Conservation (phyloP, 495 filamentous ascomycete genomes). For the Tetracladium marchalianum region DNA sequence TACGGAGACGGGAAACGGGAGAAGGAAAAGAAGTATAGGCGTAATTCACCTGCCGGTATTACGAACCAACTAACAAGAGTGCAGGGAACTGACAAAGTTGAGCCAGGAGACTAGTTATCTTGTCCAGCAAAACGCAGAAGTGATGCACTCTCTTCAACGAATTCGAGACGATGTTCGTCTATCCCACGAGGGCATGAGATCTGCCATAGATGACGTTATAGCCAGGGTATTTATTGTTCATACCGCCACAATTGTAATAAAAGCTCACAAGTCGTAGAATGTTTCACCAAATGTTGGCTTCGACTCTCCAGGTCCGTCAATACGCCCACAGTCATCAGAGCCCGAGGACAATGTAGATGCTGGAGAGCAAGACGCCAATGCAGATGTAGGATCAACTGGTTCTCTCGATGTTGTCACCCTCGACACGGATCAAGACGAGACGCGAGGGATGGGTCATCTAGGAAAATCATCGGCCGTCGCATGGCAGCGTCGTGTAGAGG, state of each 20-base stretch:
- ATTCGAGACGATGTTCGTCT: conserved; percentile 10
- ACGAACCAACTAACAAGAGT: conserved; percentile 4
- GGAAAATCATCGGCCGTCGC: conserved; percentile 50
- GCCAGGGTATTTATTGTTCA: conserved; percentile 14
- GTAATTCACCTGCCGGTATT: not conserved
- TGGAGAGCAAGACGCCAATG: conserved; percentile 31
- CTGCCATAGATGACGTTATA: conserved; percentile 15
- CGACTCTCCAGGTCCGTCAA: not conserved
- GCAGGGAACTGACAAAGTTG: conserved; percentile 32
- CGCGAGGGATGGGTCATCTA: conserved; percentile 42
- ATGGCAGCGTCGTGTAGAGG: conserved; percentile 41
- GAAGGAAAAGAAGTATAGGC: conserved; percentile 35
- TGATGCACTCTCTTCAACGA: conserved; percentile 27
- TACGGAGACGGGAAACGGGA: conserved; percentile 49
- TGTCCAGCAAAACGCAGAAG: conserved; percentile 28
- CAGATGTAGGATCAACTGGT: conserved; percentile 50
- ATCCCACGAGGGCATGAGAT: conserved; percentile 29
- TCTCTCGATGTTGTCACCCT: conserved; percentile 52
- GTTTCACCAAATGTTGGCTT: not conserved
- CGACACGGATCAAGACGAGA: conserved; percentile 44
- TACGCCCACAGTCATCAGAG: conserved; percentile 11
- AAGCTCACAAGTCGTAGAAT: not conserved
- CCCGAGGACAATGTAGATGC: conserved; percentile 24
- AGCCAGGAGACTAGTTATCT: conserved; percentile 26
- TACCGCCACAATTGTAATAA: not conserved